These are phyloP conservation scores for Silene conica DNA, from an alignment of 148 eudicot species.

Conservation along the genomic window DNA sequence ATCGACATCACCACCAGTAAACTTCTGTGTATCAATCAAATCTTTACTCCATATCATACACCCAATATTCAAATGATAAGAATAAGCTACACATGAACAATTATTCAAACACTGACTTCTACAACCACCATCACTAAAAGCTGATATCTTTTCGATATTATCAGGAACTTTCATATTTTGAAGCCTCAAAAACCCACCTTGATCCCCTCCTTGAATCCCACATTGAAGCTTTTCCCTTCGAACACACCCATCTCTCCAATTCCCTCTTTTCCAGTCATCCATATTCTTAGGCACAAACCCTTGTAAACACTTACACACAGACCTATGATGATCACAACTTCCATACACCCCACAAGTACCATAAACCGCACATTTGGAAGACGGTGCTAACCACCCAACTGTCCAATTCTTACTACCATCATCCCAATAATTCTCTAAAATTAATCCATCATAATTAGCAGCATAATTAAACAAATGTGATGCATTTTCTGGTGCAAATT, in stretches of 20 bases:
- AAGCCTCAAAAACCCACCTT: slow-evolving; percentile 37
- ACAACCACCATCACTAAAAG: slow-evolving; percentile 35
- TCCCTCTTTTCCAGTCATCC: slow-evolving; percentile 36
- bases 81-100: slow-evolving; percentile 55
- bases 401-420: slow-evolving; percentile 30
- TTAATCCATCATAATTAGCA: slow-evolving; percentile 20
- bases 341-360: slow-evolving; percentile 48
- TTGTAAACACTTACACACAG: slow-evolving; percentile 43
- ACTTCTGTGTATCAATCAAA: slow-evolving; percentile 40
- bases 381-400: slow-evolving; percentile 6
- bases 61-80: slow-evolving; percentile 39
- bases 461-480: slow-evolving; percentile 22
- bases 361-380: slow-evolving; percentile 37
- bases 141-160: slow-evolving; percentile 15
- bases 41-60: slow-evolving; percentile 50
- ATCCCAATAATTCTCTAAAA: slow-evolving; percentile 29
- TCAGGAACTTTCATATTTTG: slow-evolving; percentile 48
- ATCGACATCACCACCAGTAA: slow-evolving; percentile 34
- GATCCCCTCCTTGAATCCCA: slow-evolving; percentile 21
- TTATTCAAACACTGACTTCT: slow-evolving; percentile 33
- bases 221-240: slow-evolving; percentile 35
- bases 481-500: slow-evolving; percentile 9
- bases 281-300: slow-evolving; percentile 37
- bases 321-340: slow-evolving; percentile 30
- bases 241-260: slow-evolving; percentile 46